Conservation (phyloP, 176 grass and related monocot genomes). For the Typha latifolia region DNA sequence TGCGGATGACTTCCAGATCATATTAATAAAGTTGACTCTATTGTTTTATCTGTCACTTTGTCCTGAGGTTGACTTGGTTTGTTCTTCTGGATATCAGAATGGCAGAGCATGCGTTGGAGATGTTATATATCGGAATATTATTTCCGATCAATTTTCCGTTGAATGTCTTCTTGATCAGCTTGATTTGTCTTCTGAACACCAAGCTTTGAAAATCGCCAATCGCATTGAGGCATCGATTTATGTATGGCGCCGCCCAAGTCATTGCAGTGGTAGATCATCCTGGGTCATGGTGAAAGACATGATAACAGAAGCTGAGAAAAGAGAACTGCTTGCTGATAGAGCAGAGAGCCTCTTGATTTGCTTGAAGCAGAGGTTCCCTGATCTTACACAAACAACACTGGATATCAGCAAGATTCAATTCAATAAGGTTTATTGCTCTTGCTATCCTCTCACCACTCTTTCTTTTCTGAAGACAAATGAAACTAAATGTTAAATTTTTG, state of each 20-base stretch:
- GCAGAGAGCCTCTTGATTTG: slow-evolving; percentile 76
- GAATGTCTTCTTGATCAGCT: slow-evolving; percentile 86
- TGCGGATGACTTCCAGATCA: too few relatives aligned
- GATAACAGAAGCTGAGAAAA: slow-evolving; percentile 65
- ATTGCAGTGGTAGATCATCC: slow-evolving; percentile 49
- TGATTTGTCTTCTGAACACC: slow-evolving; percentile 79
- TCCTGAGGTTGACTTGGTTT: not conserved
- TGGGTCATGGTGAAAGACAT: slow-evolving; percentile 90
- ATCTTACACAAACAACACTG: slow-evolving; percentile 74
- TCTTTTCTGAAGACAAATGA: not conserved
- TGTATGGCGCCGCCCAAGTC: slow-evolving; percentile 55
- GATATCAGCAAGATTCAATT: slow-evolving; percentile 96
- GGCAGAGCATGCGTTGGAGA: slow-evolving; percentile 72
- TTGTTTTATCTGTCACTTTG: not conserved
- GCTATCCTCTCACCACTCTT: not conserved
- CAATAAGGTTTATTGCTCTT: slow-evolving; percentile 53
- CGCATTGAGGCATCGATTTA: slow-evolving; percentile 77
- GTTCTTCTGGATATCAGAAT: slow-evolving; percentile 40
- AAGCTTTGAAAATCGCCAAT: slow-evolving; percentile 73
- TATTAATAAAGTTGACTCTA: not conserved
- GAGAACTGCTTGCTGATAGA: slow-evolving; percentile 57
- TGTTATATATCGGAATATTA: slow-evolving; percentile 71
- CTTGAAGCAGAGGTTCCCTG: slow-evolving; percentile 93
- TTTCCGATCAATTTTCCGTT: slow-evolving; percentile 69
- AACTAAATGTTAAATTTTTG: not conserved